Evolutionary conservation across 352 stramenopile species (phyloP), one percentile per base, ranked within the genome.

Genomic region (Globisporangium recalcitrans): DNA sequence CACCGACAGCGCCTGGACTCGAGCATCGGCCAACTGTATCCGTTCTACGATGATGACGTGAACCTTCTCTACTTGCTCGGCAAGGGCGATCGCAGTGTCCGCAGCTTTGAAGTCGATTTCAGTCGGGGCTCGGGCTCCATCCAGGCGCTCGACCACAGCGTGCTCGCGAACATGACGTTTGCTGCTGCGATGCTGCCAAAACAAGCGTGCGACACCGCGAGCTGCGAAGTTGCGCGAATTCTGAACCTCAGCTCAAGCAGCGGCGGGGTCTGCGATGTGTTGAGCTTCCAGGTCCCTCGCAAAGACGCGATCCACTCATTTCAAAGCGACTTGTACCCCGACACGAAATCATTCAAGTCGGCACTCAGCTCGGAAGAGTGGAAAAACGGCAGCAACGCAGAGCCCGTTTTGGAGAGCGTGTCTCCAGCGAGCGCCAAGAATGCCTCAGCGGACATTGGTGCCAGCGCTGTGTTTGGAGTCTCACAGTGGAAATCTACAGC

Each of bases 321-420:
- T 64, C 85, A 93, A 61, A 76, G 65, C 44, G 85, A 93, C 65
- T 73, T 93, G 72, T 93, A 86, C 68, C 85, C 82, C 0, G 69
- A 87, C 24, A 91, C 82, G 11, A 59, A 69, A 27, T 69, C 74
- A 3, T 29, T 60, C 40, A 69, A 62, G 57, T 48, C 82, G 1
- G 74, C 85, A 5, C 56, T 90, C 47, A 77, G 56, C 19, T 49
- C 71, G 6, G 52, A 57, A 1, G 69, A 88, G 44, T 93, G 82
- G 82, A 49, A 31, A 8, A 62, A 56, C 6, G 79, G 80, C 7
- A 22, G 51, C 24, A 81, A 86, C 49, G 75, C 77, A 5, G 59
- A 74, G 38, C 84, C 82, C 0, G 31, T 80, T 19, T 38, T 89
- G 13, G 68, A 74, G 31, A 21, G 26, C 19, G 74, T 90, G 21